Base-by-base conservation (phyloP, 441 rosid genomes). In the Populus hybrid region DNA sequence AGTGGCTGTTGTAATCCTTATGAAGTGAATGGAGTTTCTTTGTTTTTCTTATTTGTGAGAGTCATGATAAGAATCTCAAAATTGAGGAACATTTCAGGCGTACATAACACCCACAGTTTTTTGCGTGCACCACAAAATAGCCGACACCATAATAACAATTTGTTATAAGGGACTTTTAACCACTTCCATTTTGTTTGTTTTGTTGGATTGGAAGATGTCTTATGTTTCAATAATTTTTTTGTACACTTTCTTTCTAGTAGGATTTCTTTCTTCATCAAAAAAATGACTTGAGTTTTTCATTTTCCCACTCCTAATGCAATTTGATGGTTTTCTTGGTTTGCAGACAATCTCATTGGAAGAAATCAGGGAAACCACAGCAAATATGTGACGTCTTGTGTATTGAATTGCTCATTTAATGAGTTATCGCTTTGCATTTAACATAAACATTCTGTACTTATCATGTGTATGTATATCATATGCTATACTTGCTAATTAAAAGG, bases 341-440 rank as follows among this genome's bases (percentile, higher is more conserved):
- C 91, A 92, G 94, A 66, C 82, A 53, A 88, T 92, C 64, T 46
- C 93, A 8, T 63, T 81, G 76, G 97, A 91, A 34, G 97, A 92
- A 80, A 89, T 92, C 80, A 89, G 77, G 85, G 89, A 85, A 83
- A 70, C 93, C 32, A 91, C 93, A 75, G 82, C 81, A 70, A 88
- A 89, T 76, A 78, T 91, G 84, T 92, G 78, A 87, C 59, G 64
- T 46, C 23, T 70, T 59, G 28, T 76, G 76, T 64, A 21, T 6
- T 28, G 50, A 57, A 46, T 75, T 16, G 40, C 66, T 73, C 74
- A 19, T 46, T 67, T 65, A 36, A 78, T 69, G 82, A 75, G 67
- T 42, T 24, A 42, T 75, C 71, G 1, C 81, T 32, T 10, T 71
- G 78, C 80, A 77, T 75, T 72, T 38, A 74, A 46, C 80, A 28